These are phyloP conservation scores for Lunasporangiospora selenospora DNA, from an alignment of 192 early-diverging fungal species.

Conservation along the genomic window DNA sequence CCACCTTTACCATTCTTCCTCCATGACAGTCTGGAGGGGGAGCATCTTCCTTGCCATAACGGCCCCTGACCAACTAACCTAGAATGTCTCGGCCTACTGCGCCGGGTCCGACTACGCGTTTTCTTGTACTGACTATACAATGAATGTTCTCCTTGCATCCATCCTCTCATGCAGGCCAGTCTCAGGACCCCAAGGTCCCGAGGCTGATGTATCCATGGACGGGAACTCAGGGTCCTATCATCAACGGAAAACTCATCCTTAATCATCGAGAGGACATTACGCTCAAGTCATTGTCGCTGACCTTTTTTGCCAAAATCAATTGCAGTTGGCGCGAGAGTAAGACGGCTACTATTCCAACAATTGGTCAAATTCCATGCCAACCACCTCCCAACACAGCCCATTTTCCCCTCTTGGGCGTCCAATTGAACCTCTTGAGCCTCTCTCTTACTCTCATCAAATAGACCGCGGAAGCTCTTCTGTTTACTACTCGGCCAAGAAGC, in stretches of 20 bases:
- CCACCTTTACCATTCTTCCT: background rate
- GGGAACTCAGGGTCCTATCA: conserved; percentile 34
- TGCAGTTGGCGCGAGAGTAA: conserved; percentile 37
- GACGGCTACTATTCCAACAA: background rate
- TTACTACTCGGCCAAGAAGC: conserved; percentile 26
- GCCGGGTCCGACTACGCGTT: background rate
- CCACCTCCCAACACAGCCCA: too few species aligned
- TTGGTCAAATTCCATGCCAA: too few species aligned
- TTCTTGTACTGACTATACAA: too few species aligned
- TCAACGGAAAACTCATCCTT: conserved; percentile 44
- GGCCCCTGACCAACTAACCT: background rate
- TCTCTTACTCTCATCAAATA: background rate
- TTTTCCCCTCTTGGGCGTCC: too few species aligned
- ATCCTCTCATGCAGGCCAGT: conserved; percentile 4
- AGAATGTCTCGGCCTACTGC: background rate
- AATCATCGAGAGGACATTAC: conserved; percentile 33
- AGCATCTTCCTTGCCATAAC: too few species aligned
- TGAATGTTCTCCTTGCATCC: background rate
- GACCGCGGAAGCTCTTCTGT: conserved; percentile 10
- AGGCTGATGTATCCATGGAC: conserved; percentile 43
- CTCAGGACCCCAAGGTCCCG: conserved; percentile 16
- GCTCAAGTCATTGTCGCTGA: conserved; percentile 23
- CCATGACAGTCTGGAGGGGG: too few species aligned
- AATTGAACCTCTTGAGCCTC: too few species aligned
- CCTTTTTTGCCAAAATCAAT: conserved; percentile 29